Percentiles rank a stretch among this genome's conserved stretches.
phyloP scores from a whole-genome alignment of 2,329 filamentous ascomycete genomes.

The Aspergillus caelatus region DNA sequence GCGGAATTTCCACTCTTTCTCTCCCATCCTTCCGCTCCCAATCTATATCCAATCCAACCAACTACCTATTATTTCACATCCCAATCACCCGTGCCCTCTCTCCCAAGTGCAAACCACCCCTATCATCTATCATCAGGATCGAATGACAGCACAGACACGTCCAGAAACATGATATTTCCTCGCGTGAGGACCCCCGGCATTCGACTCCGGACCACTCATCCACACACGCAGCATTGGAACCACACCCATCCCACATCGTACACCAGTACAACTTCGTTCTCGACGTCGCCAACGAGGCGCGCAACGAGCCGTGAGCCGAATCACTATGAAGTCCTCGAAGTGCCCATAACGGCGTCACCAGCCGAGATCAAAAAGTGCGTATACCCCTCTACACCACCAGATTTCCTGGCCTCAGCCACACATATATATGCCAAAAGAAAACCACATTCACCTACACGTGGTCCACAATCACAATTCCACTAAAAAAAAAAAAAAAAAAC shows the following conservation, averaged over 20 bases:
- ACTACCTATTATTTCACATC: neutral
- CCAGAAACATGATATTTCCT: slow-evolving; percentile 27
- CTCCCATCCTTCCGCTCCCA: neutral
- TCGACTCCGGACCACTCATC: slow-evolving; percentile 12
- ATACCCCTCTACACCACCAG: slow-evolving; percentile 8
- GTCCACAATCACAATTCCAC: too few species aligned
- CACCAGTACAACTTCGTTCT: slow-evolving; percentile 34
- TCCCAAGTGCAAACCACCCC: neutral
- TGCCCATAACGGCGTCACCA: slow-evolving; percentile 70
- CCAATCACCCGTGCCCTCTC: neutral
- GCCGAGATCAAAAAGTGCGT: slow-evolving; percentile 81
- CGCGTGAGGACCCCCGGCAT: slow-evolving; percentile 20
- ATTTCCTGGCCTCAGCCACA: neutral
- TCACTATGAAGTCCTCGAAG: slow-evolving; percentile 80
- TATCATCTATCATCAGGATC: neutral
- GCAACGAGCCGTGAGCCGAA: slow-evolving; percentile 50
- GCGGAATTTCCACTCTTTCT: slow-evolving; percentile 13
- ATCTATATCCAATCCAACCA: neutral
- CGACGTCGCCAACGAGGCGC: slow-evolving; percentile 26
- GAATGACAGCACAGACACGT: slow-evolving; percentile 12
- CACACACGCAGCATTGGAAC: slow-evolving; percentile 8
- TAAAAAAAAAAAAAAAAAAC: neutral
- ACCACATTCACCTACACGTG: too few species aligned
- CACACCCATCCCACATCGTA: neutral
- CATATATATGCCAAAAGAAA: neutral